Evolutionary conservation across 192 early-diverging fungal species (phyloP), one percentile per base, ranked within the genome.

Genomic region (Podila minutissima): DNA sequence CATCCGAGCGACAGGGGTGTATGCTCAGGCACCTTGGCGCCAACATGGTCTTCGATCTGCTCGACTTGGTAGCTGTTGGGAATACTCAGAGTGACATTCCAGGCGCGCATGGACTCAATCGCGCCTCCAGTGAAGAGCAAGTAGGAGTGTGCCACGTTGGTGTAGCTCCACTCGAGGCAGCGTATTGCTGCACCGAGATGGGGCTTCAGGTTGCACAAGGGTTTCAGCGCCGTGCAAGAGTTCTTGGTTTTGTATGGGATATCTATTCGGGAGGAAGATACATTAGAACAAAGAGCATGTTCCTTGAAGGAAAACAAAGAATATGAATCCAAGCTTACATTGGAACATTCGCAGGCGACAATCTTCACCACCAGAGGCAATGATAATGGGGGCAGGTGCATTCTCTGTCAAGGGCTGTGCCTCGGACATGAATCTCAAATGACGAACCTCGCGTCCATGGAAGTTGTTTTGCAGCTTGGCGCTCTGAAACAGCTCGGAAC

Each of bases 381-480:
- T 67, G 32, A 90, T 69, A 24, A 88, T 71, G 10, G 86, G 85
- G 7, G 69, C 60, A 24, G 58, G 66, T 9, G 48, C 41, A 11
- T 49, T 66, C 29, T 62, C 64, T 60, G 51, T 29, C 62, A 71
- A 22, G n/a, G 85, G 69, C 31, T 11, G 62, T 41, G 72, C 72
- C 12, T 69, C 62, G 41, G 22, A 55, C 28, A 91, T 53, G 67
- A 86, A 90, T 57, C 81, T 63, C 29, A 92, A 66, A 0, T 86
- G 86, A 15, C 92, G 83, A 19, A 89, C 88, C 58, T 94, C 93
- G 19, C 87, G 75, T 20, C 91, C 92, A 71, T 93, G 89, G 63
- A 84, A 89, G 62, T 86, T 86, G 38, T 87, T 84, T 71, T 90
- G 84, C 61, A 92, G 59, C 31, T 88, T 90, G 28, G 84, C 88